phyloP scores from a whole-genome alignment of 2,329 filamentous ascomycete genomes.

The Rutstroemia sp. region DNA sequence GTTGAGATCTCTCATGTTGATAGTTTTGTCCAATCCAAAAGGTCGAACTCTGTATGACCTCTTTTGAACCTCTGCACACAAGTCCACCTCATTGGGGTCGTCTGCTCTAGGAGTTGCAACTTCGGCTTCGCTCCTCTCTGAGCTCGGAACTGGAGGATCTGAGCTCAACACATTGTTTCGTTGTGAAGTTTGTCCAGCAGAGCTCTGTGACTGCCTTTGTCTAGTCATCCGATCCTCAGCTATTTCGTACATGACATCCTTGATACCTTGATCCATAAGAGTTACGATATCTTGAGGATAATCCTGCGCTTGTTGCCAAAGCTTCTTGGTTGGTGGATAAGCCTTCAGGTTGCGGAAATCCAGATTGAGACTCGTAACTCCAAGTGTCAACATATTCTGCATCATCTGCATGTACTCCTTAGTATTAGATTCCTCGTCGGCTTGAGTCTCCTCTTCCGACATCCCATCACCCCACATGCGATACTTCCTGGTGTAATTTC shows the following conservation, averaged over 20 bases:
- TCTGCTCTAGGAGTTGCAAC: slow-evolving; percentile 35
- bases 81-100: slow-evolving; percentile 52
- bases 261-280: slow-evolving; percentile 89
- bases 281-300: slow-evolving; percentile 96
- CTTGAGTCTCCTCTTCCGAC: slow-evolving; percentile 64
- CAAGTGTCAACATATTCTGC: slow-evolving; percentile 84
- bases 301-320: slow-evolving; percentile 90
- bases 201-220: slow-evolving; percentile 54
- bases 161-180: slow-evolving; percentile 54
- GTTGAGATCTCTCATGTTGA: slow-evolving; percentile 91
- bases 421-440: slow-evolving; percentile 62
- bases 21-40: slow-evolving; percentile 77
- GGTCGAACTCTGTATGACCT: slow-evolving; percentile 81
- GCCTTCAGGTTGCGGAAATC: slow-evolving; percentile 85
- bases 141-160: slow-evolving; percentile 70
- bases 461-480: slow-evolving; percentile 86
- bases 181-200: slow-evolving; percentile 38
- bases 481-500: slow-evolving; percentile 89
- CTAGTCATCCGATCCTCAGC: slow-evolving; percentile 72
- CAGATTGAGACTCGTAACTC: slow-evolving; percentile 76
- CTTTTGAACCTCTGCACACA: slow-evolving; percentile 68
- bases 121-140: slow-evolving; percentile 55
- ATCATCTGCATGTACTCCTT: slow-evolving; percentile 81
- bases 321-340: slow-evolving; percentile 84
- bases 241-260: slow-evolving; percentile 87